Conservation (phyloP, 441 rosid species). For the Aleurites moluccanus region DNA sequence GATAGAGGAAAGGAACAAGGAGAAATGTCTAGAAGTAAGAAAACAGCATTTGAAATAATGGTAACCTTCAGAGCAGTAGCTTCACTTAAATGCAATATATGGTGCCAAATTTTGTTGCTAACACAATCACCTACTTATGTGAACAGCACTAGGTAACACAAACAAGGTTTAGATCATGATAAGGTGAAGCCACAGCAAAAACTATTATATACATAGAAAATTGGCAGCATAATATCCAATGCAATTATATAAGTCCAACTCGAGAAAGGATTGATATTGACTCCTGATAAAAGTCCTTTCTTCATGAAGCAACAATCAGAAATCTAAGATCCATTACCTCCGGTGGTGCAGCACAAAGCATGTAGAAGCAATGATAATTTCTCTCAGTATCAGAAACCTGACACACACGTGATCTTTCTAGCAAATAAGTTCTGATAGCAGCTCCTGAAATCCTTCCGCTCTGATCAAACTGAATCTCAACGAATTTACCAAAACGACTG, state of each 20-base stretch:
- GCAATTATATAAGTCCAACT: not conserved
- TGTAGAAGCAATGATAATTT: slow-evolving; percentile 98
- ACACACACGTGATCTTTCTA: slow-evolving; percentile 98
- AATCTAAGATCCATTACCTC: slow-evolving; percentile 54
- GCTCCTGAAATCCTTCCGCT: slow-evolving; percentile 94
- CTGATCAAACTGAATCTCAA: slow-evolving; percentile 95
- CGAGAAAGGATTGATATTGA: not conserved
- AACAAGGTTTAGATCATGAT: not conserved
- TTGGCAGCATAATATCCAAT: not conserved
- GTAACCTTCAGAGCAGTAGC: slow-evolving; percentile 4
- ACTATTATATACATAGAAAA: not conserved
- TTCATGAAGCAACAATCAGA: not conserved
- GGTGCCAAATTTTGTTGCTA: not conserved
- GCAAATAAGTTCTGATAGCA: slow-evolving; percentile 94
- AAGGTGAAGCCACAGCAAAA: not conserved
- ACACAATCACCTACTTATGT: not conserved
- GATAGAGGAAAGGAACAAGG: slow-evolving; percentile 17
- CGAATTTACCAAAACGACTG: slow-evolving; percentile 99
- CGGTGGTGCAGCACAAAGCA: slow-evolving; percentile 95
- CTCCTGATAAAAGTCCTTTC: not conserved
- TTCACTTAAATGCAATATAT: not conserved
- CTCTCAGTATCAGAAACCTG: slow-evolving; percentile 98
- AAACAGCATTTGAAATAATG: slow-evolving; percentile 3
- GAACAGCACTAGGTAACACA: not conserved
- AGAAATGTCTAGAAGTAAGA: slow-evolving; percentile 16